These are phyloP conservation scores for Ambrosiella cleistominuta DNA, from an alignment of 2,329 filamentous ascomycete species.

Conservation along the genomic window DNA sequence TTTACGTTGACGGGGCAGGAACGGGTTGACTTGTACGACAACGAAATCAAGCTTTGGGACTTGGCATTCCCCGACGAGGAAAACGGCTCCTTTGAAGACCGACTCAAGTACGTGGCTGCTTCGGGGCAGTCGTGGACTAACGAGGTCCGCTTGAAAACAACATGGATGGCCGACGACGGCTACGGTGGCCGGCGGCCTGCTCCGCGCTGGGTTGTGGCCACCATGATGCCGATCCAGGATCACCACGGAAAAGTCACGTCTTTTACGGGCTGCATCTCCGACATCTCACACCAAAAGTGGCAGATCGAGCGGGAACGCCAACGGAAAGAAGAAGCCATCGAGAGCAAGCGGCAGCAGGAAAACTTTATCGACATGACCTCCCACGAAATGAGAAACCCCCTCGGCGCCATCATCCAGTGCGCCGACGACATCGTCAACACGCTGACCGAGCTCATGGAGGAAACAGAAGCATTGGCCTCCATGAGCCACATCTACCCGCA, in stretches of 20 bases:
- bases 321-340: conserved; percentile 56
- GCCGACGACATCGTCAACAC: conserved; percentile 51
- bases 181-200: conserved; percentile 26
- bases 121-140: conserved; percentile 28
- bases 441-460: conserved; percentile 22
- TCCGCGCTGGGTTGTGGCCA: conserved; percentile 31
- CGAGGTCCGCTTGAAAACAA: conserved; percentile 31
- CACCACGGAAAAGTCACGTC: conserved; percentile 30
- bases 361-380: conserved; percentile 61
- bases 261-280: conserved; percentile 29
- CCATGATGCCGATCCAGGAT: conserved; percentile 32
- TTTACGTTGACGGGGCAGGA: conserved; percentile 34
- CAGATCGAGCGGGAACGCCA: conserved; percentile 57
- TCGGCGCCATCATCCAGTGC: conserved; percentile 58
- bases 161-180: conserved; percentile 29
- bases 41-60: conserved; percentile 27
- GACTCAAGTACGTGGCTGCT: conserved; percentile 23
- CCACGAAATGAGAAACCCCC: conserved; percentile 61
- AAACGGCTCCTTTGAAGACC: conserved; percentile 22
- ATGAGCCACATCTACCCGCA: neutral
- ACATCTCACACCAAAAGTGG: conserved; percentile 32
- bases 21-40: conserved; percentile 24
- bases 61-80: conserved; percentile 29
- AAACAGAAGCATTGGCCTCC: conserved; percentile 20
- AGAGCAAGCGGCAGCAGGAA: conserved; percentile 55